Evolutionary conservation across 495 filamentous ascomycete species (phyloP), one percentile per base, ranked within the genome.

Genomic region (Penicillium antarcticum): DNA sequence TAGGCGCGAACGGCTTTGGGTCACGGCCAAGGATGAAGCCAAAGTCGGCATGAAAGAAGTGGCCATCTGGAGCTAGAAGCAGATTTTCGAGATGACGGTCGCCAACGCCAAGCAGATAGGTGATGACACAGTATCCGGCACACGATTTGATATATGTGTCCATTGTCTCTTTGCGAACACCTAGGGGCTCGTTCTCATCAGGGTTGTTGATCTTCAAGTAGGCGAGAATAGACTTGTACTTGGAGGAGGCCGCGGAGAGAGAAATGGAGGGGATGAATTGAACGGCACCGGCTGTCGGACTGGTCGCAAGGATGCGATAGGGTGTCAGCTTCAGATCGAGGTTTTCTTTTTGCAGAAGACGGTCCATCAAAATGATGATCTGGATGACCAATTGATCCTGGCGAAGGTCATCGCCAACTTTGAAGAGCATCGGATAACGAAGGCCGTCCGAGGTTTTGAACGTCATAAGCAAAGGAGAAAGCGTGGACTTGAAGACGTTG

Each of bases 1-100:
- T 84, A 1, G 94, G 94, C 2, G 94, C 91, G 61, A 97, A 97
- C 3, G 94, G 94, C 58, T 99, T 99, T 1, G 94, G 94, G 59
- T 99, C 94, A 16, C 94, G 90, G 31, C 94, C 94, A 8, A 99
- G 86, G 53, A 99, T 97, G 72, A 92, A 99, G 31, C 95, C 92
- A 57, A 99, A 97, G 61, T 97, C 94, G 26, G 89, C 90, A 68
- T 99, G 94, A 81, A 99, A 97, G 74, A 99, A 99, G 64, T 92
- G 89, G 14, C 79, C 94, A 58, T 89, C 85, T 11, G 95, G 92
- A 0, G 91, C 80, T 8, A 99, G 80, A 31, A 97, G 85, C 5
- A 99, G 81, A 65, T 99, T 99, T 63, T 99, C 94, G 10, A 97
- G 80, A 69, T 99, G 94, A 0, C 94, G 85, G 64, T 99, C 94